phyloP scores from a whole-genome alignment of 257 asterid species.

The Coffea eugenioides region DNA sequence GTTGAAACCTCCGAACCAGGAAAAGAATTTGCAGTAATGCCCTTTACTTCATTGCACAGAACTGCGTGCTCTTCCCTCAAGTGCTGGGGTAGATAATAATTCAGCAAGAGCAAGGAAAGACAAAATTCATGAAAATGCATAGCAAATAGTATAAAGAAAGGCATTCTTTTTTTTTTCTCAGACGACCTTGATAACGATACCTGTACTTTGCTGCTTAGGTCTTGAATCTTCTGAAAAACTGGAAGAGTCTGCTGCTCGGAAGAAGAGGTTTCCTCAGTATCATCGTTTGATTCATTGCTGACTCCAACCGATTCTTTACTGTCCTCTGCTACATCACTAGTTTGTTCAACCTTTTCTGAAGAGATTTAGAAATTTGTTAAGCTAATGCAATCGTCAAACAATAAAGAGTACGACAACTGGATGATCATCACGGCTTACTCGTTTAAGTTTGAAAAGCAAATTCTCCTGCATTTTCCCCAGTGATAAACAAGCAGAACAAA shows the following conservation, averaged over 20 bases:
- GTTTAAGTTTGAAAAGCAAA: neutral
- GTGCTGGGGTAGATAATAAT: conserved; percentile 15
- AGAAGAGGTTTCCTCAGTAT: conserved; percentile 37
- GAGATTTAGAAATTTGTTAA: conserved; percentile 8
- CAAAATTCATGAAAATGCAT: neutral
- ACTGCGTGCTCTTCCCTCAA: conserved; percentile 47
- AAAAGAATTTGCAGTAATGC: conserved; percentile 50
- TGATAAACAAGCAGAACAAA: neutral
- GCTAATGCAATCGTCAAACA: neutral
- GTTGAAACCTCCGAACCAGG: conserved; percentile 49
- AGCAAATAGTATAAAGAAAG: neutral
- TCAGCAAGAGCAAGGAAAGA: neutral
- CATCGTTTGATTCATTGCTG: conserved; percentile 39
- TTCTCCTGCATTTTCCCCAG: neutral
- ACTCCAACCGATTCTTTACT: conserved; percentile 36
- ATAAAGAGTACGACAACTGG: neutral
- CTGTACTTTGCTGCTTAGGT: conserved; percentile 54
- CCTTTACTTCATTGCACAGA: conserved; percentile 60
- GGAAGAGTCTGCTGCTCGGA: conserved; percentile 50
- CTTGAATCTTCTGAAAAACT: conserved; percentile 51
- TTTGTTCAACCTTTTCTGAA: conserved; percentile 43
- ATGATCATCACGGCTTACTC: neutral
- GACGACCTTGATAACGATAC: conserved; percentile 28
- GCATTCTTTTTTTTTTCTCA: too few relatives aligned
- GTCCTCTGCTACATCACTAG: conserved; percentile 29